These are phyloP conservation scores for Grosmannia penicillata DNA, from an alignment of 2,329 filamentous ascomycete species.

Conservation along the genomic window DNA sequence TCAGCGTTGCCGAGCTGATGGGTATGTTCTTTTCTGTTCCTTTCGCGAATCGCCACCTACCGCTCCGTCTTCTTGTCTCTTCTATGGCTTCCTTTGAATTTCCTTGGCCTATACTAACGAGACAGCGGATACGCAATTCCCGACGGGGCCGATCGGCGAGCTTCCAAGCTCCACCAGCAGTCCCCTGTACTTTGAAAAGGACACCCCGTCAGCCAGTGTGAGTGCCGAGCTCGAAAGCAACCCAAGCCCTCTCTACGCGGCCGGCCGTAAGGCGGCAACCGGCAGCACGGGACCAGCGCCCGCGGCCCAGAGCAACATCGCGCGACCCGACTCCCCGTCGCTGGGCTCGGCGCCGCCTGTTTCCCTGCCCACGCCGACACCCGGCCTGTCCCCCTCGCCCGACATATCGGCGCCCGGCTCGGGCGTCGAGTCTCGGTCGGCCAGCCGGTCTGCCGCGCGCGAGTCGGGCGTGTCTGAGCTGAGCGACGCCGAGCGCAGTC, in stretches of 20 bases:
- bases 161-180: slow-evolving; percentile 3
- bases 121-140: slow-evolving; percentile 2
- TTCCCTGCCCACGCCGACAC: no score
- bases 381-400: no score
- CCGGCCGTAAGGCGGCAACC: slow-evolving; percentile 1
- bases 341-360: slow-evolving; percentile 6
- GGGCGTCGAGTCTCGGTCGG: neutral
- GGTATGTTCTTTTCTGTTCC: slow-evolving; percentile 25
- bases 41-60: no score
- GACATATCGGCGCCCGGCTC: neutral
- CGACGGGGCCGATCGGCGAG: neutral
- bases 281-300: no score
- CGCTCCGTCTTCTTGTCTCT: neutral
- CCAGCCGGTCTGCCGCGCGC: neutral
- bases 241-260: neutral
- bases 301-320: no score
- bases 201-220: neutral
- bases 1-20: slow-evolving; percentile 29
- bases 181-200: slow-evolving; percentile 10
- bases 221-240: slow-evolving; percentile 15
- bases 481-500: slow-evolving; percentile 23
- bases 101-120: neutral
- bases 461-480: slow-evolving; percentile 26
- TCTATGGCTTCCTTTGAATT: no score
- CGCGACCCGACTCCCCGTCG: slow-evolving; percentile 9